Percentiles rank a stretch among this genome's conserved stretches.
Conservation (phyloP, 2,329 filamentous ascomycete species). For the Aureobasidium pullulans region DNA sequence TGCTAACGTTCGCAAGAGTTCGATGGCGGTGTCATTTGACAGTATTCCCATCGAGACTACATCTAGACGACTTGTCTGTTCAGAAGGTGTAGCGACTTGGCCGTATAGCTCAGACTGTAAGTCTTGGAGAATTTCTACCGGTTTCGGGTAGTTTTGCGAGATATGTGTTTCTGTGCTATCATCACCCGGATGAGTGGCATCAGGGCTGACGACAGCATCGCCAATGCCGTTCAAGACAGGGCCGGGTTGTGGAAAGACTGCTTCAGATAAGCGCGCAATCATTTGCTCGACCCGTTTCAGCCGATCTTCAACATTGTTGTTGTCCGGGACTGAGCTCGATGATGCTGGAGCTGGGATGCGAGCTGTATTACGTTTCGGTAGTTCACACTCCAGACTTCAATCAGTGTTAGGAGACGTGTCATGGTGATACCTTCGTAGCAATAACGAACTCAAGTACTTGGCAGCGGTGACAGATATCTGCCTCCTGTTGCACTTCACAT, state of each 20-base stretch:
- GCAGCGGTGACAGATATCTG: conserved; percentile 1
- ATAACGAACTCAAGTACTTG: conserved; percentile 9
- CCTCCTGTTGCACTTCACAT: neutral
- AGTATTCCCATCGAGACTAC: neutral
- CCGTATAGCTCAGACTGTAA: conserved; percentile 7
- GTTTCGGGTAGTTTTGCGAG: conserved; percentile 1
- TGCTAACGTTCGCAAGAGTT: conserved; percentile 4
- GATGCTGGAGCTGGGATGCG: neutral
- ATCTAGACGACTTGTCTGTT: neutral
- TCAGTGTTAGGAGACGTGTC: neutral
- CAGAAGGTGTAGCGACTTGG: neutral
- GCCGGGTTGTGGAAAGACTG: neutral
- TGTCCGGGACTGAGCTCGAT: neutral
- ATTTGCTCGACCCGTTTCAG: neutral
- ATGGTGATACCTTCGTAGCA: neutral
- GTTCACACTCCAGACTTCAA: neutral
- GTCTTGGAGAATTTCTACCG: conserved; percentile 7
- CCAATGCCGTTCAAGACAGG: neutral
- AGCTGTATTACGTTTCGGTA: neutral
- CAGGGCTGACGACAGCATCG: neutral
- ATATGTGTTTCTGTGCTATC: neutral
- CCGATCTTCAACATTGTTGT: neutral
- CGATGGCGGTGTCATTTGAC: neutral
- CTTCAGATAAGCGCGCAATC: neutral
- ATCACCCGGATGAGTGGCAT: neutral